These are phyloP conservation scores for Misopates orontium DNA, from an alignment of 257 asterid species.

Conservation along the genomic window DNA sequence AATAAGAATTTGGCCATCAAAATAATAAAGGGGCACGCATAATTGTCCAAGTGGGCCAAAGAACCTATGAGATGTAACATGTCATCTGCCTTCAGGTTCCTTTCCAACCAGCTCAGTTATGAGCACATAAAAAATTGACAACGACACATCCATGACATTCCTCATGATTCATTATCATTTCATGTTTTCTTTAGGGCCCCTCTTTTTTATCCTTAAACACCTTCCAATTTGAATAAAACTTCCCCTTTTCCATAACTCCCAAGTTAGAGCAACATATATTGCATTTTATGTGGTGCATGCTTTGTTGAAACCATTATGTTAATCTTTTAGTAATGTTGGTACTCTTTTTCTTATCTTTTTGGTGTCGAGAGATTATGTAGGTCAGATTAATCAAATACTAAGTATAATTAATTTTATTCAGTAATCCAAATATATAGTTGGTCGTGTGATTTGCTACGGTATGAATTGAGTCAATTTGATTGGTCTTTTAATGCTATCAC, in stretches of 20 bases:
- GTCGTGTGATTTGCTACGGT: too few relatives aligned
- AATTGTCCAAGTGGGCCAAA: conserved; percentile 22
- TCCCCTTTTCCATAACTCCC: not conserved
- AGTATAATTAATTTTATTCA: too few relatives aligned
- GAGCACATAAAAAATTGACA: conserved; percentile 23
- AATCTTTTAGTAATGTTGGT: not conserved
- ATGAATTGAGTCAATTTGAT: too few relatives aligned
- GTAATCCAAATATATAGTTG: too few relatives aligned
- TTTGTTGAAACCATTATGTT: too few relatives aligned
- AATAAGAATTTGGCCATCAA: too few relatives aligned
- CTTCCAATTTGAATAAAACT: not conserved
- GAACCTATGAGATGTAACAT: conserved; percentile 4
- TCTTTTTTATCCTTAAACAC: too few relatives aligned
- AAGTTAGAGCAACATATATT: not conserved
- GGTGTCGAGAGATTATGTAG: not conserved
- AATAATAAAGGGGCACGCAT: too few relatives aligned
- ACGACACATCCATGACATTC: conserved; percentile 27
- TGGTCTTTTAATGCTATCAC: too few relatives aligned
- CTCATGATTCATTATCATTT: conserved; percentile 27
- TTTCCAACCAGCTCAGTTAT: conserved; percentile 25
- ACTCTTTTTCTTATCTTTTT: not conserved
- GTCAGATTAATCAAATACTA: too few relatives aligned
- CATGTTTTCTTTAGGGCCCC: conserved; percentile 15
- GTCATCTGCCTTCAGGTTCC: conserved; percentile 17
- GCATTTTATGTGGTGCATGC: not conserved